Conservation (phyloP, 768 basidiomycete genomes). For the Lentinula sp. region DNA sequence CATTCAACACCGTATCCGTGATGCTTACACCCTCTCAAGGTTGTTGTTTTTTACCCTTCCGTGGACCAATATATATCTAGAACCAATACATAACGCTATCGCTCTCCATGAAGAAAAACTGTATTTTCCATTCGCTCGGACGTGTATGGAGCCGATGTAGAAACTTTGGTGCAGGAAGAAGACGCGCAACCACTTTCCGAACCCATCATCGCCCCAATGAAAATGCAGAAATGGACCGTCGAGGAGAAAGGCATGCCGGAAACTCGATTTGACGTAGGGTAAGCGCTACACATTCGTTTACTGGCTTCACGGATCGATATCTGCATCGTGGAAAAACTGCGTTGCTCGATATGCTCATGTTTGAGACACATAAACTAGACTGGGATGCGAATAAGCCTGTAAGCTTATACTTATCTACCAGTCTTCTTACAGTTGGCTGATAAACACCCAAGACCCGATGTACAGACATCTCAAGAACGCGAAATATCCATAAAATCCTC, state of each 20-base stretch:
- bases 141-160: slow-evolving; percentile 90
- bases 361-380: slow-evolving; percentile 91
- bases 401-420: slow-evolving; percentile 20
- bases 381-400: slow-evolving; percentile 93
- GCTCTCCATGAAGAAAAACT: slow-evolving; percentile 96
- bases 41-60: not conserved
- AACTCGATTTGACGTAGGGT: slow-evolving; percentile 98
- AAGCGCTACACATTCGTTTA: slow-evolving; percentile 20
- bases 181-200: slow-evolving; percentile 93
- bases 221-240: slow-evolving; percentile 90
- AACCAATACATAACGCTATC: slow-evolving; percentile 75
- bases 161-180: slow-evolving; percentile 97
- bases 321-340: slow-evolving; percentile 98
- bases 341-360: slow-evolving; percentile 93
- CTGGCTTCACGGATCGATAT: slow-evolving; percentile 24
- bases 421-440: not conserved
- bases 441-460: slow-evolving; percentile 68
- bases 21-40: not conserved
- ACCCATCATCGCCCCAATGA: slow-evolving; percentile 93
- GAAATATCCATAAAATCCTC: slow-evolving; percentile 95
- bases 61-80: slow-evolving; percentile 27
- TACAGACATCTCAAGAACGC: slow-evolving; percentile 90
- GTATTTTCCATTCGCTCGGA: slow-evolving; percentile 94
- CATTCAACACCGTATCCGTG: slow-evolving; percentile 11
- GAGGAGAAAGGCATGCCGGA: slow-evolving; percentile 95